Base-by-base conservation (phyloP, 257 asterid genomes). In the Asclepias syriaca region DNA sequence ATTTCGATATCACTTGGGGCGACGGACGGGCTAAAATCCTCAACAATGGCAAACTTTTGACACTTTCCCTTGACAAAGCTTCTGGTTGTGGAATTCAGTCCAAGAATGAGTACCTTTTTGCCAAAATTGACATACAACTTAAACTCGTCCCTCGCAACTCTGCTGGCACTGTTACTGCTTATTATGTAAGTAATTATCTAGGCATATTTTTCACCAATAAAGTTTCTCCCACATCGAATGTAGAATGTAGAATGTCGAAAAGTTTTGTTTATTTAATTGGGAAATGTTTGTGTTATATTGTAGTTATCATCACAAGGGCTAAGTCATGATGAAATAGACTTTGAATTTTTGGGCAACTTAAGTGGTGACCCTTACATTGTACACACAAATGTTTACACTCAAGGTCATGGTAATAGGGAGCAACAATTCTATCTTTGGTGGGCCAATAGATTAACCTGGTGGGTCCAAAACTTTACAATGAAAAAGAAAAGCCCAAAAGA, bases 371-470 rank as follows among this genome's bases (percentile, higher is more conserved):
- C 89, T 12, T 85, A 85, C 74, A 72, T 75, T 12, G 70, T 81
- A 0, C 87, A 85, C 79, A 85, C 87, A 12, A 85, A 85, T 72
- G 72, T 85, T 2, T 85, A 71, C 67, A 69, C 80, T 1, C 82
- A 76, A 45, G 87, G 89, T 9, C 61, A 76, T 10, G 89, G 87
- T 0, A 71, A 70, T 29, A 76, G 73, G 7, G 89, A 85, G 73
- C 86, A 81, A 56, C 90, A 83, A 46, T 85, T 85, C 80, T 70
- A 77, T 70, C 74, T 84, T 1, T 81, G 90, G 90, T n/a, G n/a
- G n/a, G 27, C 27, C 39, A 34, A 34, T 34, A 34, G 39, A 34
- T 3, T 34, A 34, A 34, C 39, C 39, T 34, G 5, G 39, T 34
- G 39, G 39, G 39, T 4, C 39, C 39, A 2, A 2, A 2, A 34